Evolutionary conservation across 2,329 filamentous ascomycete species (phyloP), one percentile per base, ranked within the genome.

Genomic region (Cryphonectria carpinicola): DNA sequence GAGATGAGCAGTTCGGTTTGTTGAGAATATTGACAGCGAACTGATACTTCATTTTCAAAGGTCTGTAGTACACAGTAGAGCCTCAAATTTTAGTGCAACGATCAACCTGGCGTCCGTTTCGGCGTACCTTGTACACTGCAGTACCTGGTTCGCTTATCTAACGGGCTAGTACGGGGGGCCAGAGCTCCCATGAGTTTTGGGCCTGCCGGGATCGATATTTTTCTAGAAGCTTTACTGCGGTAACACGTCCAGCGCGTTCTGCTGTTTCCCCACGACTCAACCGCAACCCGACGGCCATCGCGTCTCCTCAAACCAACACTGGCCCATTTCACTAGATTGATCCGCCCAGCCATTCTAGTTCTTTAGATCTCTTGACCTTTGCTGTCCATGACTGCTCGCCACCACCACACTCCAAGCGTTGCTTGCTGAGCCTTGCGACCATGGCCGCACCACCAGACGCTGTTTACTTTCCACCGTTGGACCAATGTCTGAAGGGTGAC

Each of bases 401-500:
- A 63, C 62, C 66, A 63, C 39, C 58, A 46, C 58, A 35, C 58
- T 46, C 58, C 69, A 62, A 66, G 71, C 71, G 71, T 70, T 66
- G 73, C 76, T 74, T 81, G 82, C 83, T 85, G 83, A 86, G 83
- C 81, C 81, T 82, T 80, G 83, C 80, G 84, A 85, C 82, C 84
- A 94, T 94, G 92, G 91, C 90, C 84, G 87, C 90, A 82, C 84
- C 88, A 79, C 87, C 88, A 78, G 90, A 92, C 83, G 84, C 85
- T 78, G 85, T 88, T 80, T 96, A 95, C 83, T 92, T 97, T 78
- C 93, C 95, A 78, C 89, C 94, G 78, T 86, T 98, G 81, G 92
- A 94, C 82, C 90, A 92, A 79, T 97, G 93, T 83, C 87, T 98
- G 78, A 91, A 89, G 77, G 93, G 93, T 82, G 90, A 95, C 80